phyloP scores from a whole-genome alignment of 305 asterid species.

The Solanum hybrid region DNA sequence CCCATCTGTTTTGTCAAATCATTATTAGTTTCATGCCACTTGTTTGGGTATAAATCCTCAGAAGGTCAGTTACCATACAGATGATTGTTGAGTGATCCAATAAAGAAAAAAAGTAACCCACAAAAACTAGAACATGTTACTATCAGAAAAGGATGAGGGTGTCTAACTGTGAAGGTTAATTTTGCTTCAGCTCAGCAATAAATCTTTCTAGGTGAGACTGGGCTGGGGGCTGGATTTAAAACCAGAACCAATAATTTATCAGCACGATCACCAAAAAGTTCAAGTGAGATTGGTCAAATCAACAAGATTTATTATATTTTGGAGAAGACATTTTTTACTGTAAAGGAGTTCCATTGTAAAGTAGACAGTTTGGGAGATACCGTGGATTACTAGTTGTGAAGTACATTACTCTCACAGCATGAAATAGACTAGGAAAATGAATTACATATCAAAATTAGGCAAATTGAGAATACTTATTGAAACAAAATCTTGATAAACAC shows the following conservation, averaged over 20 bases:
- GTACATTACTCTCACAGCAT: neutral
- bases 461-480: neutral
- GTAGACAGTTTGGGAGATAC: neutral
- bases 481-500: neutral
- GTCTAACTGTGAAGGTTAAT: neutral
- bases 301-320: neutral
- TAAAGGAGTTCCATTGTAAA: neutral
- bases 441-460: neutral
- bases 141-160: neutral
- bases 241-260: neutral
- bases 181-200: neutral
- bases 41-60: neutral
- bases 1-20: slow-evolving; percentile 52
- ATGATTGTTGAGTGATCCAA: neutral
- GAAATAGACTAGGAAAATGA: neutral
- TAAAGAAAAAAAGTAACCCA: neutral
- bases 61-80: neutral
- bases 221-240: neutral
- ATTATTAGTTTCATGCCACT: slow-evolving; percentile 21
- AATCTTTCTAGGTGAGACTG: neutral
- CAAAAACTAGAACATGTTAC: neutral
- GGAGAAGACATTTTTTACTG: neutral
- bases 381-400: neutral
- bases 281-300: neutral
- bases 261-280: neutral